A percentile compares a stretch with the other conserved stretches of the same genome.
phyloP scores from a whole-genome alignment of 2,329 filamentous ascomycete species.

The Colletotrichum sidae region DNA sequence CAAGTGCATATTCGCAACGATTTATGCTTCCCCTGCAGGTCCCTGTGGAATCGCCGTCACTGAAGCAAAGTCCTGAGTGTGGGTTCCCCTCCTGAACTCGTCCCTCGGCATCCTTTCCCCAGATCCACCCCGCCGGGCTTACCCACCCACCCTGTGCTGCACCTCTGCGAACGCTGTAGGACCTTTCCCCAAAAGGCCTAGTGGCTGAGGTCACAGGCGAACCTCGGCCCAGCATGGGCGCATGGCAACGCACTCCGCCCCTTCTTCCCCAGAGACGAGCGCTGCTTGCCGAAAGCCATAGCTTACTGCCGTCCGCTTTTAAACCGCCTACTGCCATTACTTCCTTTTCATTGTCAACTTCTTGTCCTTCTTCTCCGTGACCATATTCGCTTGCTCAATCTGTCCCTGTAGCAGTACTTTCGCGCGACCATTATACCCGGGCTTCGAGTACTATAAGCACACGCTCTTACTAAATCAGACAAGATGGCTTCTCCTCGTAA shows the following conservation, averaged over 20 bases:
- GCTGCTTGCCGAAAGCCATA: constrained; percentile 18
- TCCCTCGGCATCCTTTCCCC: constrained; percentile 39
- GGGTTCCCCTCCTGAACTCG: constrained; percentile 10
- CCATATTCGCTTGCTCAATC: constrained; percentile 6
- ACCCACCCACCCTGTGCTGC: not conserved
- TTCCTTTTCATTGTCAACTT: not conserved
- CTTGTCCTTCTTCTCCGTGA: constrained; percentile 7
- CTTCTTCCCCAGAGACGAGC: constrained; percentile 35
- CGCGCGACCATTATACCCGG: constrained; percentile 32
- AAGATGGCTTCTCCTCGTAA: constrained; percentile 85
- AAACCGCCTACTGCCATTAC: constrained; percentile 30
- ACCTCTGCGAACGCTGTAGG: too few relatives aligned
- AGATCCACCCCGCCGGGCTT: constrained; percentile 34
- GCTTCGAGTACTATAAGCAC: not conserved
- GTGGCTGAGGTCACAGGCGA: constrained; percentile 34
- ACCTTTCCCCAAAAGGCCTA: constrained; percentile 19
- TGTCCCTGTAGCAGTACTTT: constrained; percentile 31
- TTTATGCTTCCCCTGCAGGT: constrained; percentile 19
- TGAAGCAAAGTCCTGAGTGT: not conserved
- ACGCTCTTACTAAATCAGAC: constrained; percentile 36
- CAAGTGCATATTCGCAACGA: not conserved
- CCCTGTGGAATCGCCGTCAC: constrained; percentile 10
- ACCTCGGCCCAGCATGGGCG: constrained; percentile 38
- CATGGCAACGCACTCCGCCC: constrained; percentile 36
- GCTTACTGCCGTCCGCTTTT: constrained; percentile 21